phyloP scores from a whole-genome alignment of 108 stramenopile species.

The Phaeodactylum tricornutum region DNA sequence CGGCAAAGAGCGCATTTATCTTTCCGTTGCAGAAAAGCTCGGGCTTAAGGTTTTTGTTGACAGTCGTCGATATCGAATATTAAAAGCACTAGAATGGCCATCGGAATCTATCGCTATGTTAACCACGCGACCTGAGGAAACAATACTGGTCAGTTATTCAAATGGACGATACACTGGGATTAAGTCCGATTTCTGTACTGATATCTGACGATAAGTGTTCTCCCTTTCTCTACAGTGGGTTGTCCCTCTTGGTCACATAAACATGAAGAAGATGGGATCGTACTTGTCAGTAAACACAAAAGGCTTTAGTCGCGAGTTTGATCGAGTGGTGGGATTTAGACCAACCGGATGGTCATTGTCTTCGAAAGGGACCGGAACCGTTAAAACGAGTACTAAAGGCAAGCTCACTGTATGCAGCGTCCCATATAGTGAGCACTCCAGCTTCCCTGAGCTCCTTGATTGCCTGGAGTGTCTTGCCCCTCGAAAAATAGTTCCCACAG shows the following conservation, averaged over 20 bases:
- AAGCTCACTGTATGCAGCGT: constrained; percentile 61
- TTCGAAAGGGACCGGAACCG: constrained; percentile 22
- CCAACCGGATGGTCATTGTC: constrained; percentile 66
- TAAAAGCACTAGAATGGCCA: constrained; percentile 58
- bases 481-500: constrained; percentile 68
- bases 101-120: constrained; percentile 46
- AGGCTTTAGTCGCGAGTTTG: constrained; percentile 33
- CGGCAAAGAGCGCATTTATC: constrained; percentile 88
- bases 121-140: constrained; percentile 48
- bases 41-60: constrained; percentile 79
- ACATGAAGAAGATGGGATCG: constrained; percentile 66
- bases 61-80: constrained; percentile 43
- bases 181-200: no score
- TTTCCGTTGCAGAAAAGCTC: constrained; percentile 66
- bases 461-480: constrained; percentile 65
- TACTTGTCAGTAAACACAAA: constrained; percentile 45
- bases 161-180: no score
- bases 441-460: constrained; percentile 80
- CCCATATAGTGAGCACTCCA: constrained; percentile 86
- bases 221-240: no score
- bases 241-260: constrained; percentile 70
- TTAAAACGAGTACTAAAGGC: constrained; percentile 37
- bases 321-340: constrained; percentile 50
- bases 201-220: no score
- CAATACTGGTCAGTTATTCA: no score